phyloP scores from a whole-genome alignment of 345 rosid genomes.

The Ailanthus altissimus region DNA sequence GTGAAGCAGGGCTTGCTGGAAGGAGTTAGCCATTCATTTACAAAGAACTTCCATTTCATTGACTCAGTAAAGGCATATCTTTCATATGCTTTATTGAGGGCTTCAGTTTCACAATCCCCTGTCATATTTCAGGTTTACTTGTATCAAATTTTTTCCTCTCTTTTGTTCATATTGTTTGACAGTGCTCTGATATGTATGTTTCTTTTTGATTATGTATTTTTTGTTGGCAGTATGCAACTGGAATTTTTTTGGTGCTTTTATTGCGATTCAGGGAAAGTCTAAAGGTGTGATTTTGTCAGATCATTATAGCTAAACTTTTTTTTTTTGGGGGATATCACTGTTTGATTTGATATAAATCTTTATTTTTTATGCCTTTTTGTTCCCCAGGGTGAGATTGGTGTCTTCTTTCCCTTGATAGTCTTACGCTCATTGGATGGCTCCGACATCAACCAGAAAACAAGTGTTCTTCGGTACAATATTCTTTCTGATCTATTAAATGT shows the following conservation, averaged over 20 bases:
- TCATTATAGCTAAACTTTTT: constrained; percentile 20
- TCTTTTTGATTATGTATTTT: constrained; percentile 32
- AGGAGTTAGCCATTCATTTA: constrained; percentile 92
- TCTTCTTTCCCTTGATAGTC: constrained; percentile 92
- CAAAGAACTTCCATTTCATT: constrained; percentile 92
- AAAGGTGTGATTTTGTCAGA: constrained; percentile 59
- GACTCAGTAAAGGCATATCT: constrained; percentile 99
- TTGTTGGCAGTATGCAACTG: constrained; percentile 89
- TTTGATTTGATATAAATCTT: constrained; percentile 9
- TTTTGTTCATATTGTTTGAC: constrained; percentile 20
- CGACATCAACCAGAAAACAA: constrained; percentile 76
- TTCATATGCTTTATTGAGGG: constrained; percentile 91
- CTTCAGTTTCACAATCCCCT: constrained; percentile 88
- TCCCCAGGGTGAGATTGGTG: constrained; percentile 92
- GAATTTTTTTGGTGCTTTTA: constrained; percentile 90
- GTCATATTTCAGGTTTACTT: constrained; percentile 85
- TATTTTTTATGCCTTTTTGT: constrained; percentile 17
- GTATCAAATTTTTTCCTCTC: constrained; percentile 14
- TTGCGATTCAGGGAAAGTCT: constrained; percentile 94
- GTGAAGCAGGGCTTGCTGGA: constrained; percentile 82
- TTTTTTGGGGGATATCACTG: not conserved
- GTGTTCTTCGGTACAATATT: constrained; percentile 77
- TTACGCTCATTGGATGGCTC: constrained; percentile 84
- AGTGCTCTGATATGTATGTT: constrained; percentile 23
- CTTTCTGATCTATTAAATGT: constrained; percentile 23